Base-by-base conservation (phyloP, 371 early-diverging fungal species). In the Chytridiales sp. region DNA sequence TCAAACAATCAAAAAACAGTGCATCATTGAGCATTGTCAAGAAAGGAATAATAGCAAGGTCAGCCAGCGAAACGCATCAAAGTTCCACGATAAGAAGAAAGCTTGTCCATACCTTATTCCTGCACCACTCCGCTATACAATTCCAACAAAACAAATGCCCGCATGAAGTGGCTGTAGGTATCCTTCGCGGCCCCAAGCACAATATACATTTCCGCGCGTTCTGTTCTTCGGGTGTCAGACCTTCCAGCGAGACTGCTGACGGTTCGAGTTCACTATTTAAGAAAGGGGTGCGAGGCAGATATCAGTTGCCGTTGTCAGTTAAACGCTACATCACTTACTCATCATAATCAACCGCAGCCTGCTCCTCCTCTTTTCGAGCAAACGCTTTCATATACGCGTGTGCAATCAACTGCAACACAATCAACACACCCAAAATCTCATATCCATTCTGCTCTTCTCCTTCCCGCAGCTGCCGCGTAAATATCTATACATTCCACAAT, bases 71-170 rank as follows among this genome's bases (percentile, higher is more conserved):
- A n/a, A n/a, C n/a, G n/a, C n/a, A n/a, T n/a, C n/a, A n/a, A n/a
- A n/a, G n/a, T n/a, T n/a, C n/a, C n/a, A n/a, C n/a, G n/a, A n/a
- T n/a, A n/a, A 8, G 42, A 13, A 19, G 13, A 29, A 22, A 38
- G 3, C 21, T 3, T 13, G 3, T n/a, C 22, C 68, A 62, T 73
- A 85, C 87, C 86, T 91, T 92, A 59, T 85, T 89, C 59, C 88
- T 83, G 64, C 91, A 90, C 93, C 95, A 93, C 69, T 92, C 92
- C 24, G 87, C 78, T 38, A 91, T 86, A 64, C 95, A 95, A 13
- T 71, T 84, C 94, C 94, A 95, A 71, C 95, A 95, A 63, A 93
- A 93, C 64, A 95, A 62, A 71, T 95, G 95, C 0, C 95, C 95
- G 69, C 95, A 95, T 2, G 90, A 87, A 0, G 95, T 92, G 0